Evolutionary conservation across 345 rosid genomes (phyloP).

Genomic region (Salix dunnii): DNA sequence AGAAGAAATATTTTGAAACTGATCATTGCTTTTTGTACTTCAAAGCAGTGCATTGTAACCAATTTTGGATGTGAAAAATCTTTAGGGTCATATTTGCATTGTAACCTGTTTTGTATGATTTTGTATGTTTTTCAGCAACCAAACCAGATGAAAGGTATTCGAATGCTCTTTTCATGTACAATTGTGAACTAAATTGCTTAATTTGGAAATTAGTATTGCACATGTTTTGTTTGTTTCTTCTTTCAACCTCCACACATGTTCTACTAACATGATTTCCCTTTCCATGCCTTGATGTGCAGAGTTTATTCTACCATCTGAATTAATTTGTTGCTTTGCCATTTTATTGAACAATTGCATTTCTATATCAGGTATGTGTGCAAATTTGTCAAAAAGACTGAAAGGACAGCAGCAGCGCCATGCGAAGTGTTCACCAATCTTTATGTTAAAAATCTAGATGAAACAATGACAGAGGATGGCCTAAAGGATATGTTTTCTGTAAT

Average conservation of each 20-base stretch:
- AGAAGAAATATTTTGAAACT: background rate
- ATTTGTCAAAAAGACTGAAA: conserved; percentile 54
- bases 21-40: background rate
- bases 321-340: background rate
- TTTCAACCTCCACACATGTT: background rate
- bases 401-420: conserved; percentile 24
- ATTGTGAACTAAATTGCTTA: background rate
- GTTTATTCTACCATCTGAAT: background rate
- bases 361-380: conserved; percentile 42
- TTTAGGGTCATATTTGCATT: too few species aligned
- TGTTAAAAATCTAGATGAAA: conserved; percentile 51
- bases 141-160: too few species aligned
- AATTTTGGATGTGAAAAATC: too few species aligned
- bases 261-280: background rate
- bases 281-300: background rate
- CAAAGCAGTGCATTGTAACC: too few species aligned
- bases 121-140: too few species aligned
- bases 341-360: conserved; percentile 2
- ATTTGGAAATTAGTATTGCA: background rate
- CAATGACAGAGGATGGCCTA: conserved; percentile 48
- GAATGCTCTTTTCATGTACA: too few species aligned
- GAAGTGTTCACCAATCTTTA: conserved; percentile 52
- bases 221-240: background rate
- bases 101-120: too few species aligned
- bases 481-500: conserved; percentile 44